Conservation (phyloP, 768 basidiomycete species). For the Omphalotus guepiniiformis region DNA sequence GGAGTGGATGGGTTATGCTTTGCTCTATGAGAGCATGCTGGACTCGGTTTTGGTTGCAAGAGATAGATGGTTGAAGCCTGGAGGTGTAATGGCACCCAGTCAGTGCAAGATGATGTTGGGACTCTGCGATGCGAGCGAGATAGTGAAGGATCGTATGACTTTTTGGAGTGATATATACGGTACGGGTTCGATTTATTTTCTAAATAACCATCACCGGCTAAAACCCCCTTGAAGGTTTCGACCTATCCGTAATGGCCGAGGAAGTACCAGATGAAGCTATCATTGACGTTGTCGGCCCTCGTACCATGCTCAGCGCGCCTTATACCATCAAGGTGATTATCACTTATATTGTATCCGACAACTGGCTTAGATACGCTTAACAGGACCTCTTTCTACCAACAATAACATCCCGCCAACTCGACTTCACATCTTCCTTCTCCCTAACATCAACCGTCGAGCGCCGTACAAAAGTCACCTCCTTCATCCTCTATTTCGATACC, state of each 20-base stretch:
- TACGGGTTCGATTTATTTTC: slow-evolving; percentile 26
- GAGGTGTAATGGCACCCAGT: slow-evolving; percentile 83
- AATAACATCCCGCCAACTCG: slow-evolving; percentile 40
- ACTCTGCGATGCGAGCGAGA: slow-evolving; percentile 71
- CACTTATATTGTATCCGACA: neutral
- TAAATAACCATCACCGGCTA: neutral
- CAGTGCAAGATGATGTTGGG: slow-evolving; percentile 85
- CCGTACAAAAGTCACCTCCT: slow-evolving; percentile 65
- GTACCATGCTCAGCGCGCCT: slow-evolving; percentile 61
- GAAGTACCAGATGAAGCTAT: slow-evolving; percentile 78
- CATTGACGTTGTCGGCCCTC: slow-evolving; percentile 70
- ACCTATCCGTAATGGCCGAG: slow-evolving; percentile 77
- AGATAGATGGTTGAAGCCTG: slow-evolving; percentile 74
- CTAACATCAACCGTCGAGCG: slow-evolving; percentile 61
- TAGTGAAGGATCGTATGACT: slow-evolving; percentile 75
- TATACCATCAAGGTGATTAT: slow-evolving; percentile 59
- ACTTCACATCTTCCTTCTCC: slow-evolving; percentile 75
- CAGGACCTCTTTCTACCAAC: slow-evolving; percentile 5
- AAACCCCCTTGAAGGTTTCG: slow-evolving; percentile 58
- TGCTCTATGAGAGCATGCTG: slow-evolving; percentile 96
- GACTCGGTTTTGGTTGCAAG: slow-evolving; percentile 90
- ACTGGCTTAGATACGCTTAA: neutral
- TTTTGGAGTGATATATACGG: slow-evolving; percentile 95
- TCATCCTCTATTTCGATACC: slow-evolving; percentile 93
- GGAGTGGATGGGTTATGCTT: slow-evolving; percentile 96